phyloP scores from a whole-genome alignment of 345 rosid species.

The Schrenkiella parvula region DNA sequence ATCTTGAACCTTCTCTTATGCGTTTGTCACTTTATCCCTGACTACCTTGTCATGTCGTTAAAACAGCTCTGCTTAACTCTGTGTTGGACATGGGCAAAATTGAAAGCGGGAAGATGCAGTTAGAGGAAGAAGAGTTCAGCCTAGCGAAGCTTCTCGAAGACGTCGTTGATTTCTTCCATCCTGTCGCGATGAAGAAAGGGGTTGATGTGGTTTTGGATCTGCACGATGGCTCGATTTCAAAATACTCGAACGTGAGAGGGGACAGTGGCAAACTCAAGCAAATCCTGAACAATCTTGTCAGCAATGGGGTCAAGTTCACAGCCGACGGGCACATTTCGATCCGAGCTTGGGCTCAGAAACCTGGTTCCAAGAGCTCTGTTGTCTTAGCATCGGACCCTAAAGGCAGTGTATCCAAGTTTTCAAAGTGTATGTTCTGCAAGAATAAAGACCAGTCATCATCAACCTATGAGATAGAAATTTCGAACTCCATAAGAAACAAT shows the following conservation, averaged over 20 bases:
- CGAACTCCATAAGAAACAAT: conserved; percentile 24
- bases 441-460: conserved; percentile 27
- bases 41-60: neutral
- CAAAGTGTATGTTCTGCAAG: conserved; percentile 25
- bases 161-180: conserved; percentile 55
- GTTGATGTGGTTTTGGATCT: conserved; percentile 68
- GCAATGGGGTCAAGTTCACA: conserved; percentile 88
- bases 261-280: conserved; percentile 63
- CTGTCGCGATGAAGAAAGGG: conserved; percentile 54
- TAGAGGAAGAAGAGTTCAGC: conserved; percentile 67
- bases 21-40: neutral
- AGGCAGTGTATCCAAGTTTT: conserved; percentile 16
- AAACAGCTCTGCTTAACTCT: conserved; percentile 58
- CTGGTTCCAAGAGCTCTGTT: conserved; percentile 30
- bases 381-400: conserved; percentile 20
- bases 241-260: conserved; percentile 48
- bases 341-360: conserved; percentile 60
- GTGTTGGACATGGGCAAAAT: conserved; percentile 76
- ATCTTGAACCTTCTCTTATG: neutral
- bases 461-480: neutral
- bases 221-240: conserved; percentile 51
- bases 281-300: conserved; percentile 53
- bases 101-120: conserved; percentile 77
- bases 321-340: conserved; percentile 55
- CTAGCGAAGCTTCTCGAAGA: conserved; percentile 57